A percentile compares a stretch with the other conserved stretches of the same genome.
Evolutionary conservation across 176 grass and related monocot genomes (phyloP).

Genomic region (Phragmites australis): DNA sequence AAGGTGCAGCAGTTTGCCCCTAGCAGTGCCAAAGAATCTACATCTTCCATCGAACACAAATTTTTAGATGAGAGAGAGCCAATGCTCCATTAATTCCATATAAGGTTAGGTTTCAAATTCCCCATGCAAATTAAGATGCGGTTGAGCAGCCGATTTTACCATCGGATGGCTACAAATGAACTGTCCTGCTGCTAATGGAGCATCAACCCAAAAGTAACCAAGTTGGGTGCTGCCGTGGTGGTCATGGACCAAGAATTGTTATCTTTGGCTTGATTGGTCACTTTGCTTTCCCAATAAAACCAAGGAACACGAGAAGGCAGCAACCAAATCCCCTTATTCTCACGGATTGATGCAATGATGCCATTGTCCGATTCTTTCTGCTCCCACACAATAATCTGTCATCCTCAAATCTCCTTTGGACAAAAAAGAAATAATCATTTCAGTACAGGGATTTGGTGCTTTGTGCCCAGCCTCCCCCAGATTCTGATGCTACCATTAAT

Average conservation of each 20-base stretch:
- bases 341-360: too few relatives aligned
- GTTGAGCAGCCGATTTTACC: background rate
- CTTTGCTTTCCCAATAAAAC: background rate
- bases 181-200: background rate
- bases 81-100: background rate
- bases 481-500: slow-evolving; percentile 6
- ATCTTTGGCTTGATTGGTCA: background rate
- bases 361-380: too few relatives aligned
- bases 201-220: background rate
- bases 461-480: background rate
- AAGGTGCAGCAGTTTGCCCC: slow-evolving; percentile 8
- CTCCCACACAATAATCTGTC: slow-evolving; percentile 29
- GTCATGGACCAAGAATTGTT: background rate
- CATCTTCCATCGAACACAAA: background rate
- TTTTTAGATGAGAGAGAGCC: background rate
- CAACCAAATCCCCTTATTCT: slow-evolving; percentile 25
- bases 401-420: background rate
- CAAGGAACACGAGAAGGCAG: background rate
- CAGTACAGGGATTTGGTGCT: slow-evolving; percentile 18
- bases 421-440: background rate
- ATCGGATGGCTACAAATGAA: background rate
- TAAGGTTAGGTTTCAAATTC: background rate
- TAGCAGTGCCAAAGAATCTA: background rate
- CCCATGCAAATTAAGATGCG: background rate
- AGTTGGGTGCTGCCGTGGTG: background rate